These are phyloP conservation scores for Tympanopsis confertula DNA, from an alignment of 2,329 filamentous ascomycete species.

Conservation along the genomic window DNA sequence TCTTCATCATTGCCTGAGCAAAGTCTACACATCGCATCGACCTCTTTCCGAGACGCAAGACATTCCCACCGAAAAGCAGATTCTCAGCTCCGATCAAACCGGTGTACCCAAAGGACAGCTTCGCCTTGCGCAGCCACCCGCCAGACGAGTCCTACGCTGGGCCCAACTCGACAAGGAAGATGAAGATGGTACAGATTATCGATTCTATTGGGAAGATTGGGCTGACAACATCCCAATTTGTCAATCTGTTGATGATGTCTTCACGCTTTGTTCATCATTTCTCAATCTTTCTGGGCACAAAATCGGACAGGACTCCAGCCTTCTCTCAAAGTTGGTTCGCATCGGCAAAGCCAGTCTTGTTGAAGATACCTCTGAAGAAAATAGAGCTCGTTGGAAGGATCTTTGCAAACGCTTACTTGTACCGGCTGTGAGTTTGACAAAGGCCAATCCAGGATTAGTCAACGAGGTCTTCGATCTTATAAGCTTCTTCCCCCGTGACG, in stretches of 20 bases:
- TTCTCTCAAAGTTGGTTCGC: constrained; percentile 72
- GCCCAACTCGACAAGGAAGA: constrained; percentile 66
- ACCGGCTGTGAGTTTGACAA: constrained; percentile 76
- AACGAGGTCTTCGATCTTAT: constrained; percentile 81
- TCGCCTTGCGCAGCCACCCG: constrained; percentile 42
- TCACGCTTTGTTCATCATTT: constrained; percentile 73
- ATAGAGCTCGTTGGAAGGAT: constrained; percentile 70
- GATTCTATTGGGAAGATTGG: constrained; percentile 98
- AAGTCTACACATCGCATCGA: constrained; percentile 44
- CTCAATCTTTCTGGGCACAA: constrained; percentile 78
- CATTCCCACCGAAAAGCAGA: constrained; percentile 25
- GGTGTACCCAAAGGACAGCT: constrained; percentile 60
- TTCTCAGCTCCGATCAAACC: constrained; percentile 48
- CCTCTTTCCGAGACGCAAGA: constrained; percentile 12
- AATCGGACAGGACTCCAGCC: constrained; percentile 70
- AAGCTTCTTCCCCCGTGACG: constrained; percentile 62
- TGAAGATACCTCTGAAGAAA: constrained; percentile 58
- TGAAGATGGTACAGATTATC: constrained; percentile 61
- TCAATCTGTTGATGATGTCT: constrained; percentile 80
- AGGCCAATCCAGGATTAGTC: constrained; percentile 70
- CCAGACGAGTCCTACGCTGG: constrained; percentile 69
- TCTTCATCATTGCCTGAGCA: constrained; percentile 67
- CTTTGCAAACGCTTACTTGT: constrained; percentile 75
- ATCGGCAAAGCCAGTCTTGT: constrained; percentile 70
- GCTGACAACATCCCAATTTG: constrained; percentile 84